Evolutionary conservation across 2,329 filamentous ascomycete genomes (phyloP).

Genomic region (Colletotrichum incanum): DNA sequence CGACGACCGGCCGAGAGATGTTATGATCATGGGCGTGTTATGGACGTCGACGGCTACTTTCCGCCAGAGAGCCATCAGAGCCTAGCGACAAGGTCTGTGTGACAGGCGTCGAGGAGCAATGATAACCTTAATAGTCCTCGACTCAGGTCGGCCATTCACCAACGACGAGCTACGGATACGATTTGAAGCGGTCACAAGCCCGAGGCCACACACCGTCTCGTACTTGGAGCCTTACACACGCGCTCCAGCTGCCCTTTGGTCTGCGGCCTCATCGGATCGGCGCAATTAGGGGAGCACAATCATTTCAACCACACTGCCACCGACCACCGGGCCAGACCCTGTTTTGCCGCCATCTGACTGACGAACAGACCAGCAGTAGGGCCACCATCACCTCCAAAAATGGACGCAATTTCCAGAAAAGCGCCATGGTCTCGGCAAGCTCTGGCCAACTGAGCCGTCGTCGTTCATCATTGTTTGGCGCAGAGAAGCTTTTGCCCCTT

Average conservation of each 20-base stretch:
- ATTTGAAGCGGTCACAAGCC: conserved; percentile 1
- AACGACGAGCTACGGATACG: background rate
- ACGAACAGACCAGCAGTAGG: background rate
- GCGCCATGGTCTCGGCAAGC: conserved; percentile 4
- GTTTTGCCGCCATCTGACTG: conserved; percentile 1
- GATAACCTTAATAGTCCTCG: conserved; percentile 38
- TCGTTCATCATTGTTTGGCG: conserved; percentile 5
- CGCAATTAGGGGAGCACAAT: conserved; percentile 20
- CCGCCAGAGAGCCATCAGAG: conserved; percentile 20
- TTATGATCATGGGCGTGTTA: conserved; percentile 23
- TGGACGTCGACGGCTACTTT: conserved; percentile 37
- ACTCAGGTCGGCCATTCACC: conserved; percentile 10
- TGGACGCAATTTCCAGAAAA: conserved; percentile 7
- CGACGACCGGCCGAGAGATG: conserved; percentile 13
- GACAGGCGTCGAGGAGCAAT: conserved; percentile 20
- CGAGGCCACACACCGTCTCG: conserved; percentile 2
- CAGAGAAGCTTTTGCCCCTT: conserved; percentile 5
- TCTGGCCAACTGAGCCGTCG: conserved; percentile 3
- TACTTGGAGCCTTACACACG: background rate
- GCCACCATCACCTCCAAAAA: background rate
- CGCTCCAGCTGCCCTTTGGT: conserved; percentile 11
- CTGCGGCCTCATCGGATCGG: conserved; percentile 30
- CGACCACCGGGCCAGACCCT: conserved; percentile 17
- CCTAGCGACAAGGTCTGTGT: conserved; percentile 13
- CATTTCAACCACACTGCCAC: conserved; percentile 21